Evolutionary conservation across 352 stramenopile genomes (phyloP), one percentile per base, ranked within the genome.

Genomic region (Blastocystis sp.): DNA sequence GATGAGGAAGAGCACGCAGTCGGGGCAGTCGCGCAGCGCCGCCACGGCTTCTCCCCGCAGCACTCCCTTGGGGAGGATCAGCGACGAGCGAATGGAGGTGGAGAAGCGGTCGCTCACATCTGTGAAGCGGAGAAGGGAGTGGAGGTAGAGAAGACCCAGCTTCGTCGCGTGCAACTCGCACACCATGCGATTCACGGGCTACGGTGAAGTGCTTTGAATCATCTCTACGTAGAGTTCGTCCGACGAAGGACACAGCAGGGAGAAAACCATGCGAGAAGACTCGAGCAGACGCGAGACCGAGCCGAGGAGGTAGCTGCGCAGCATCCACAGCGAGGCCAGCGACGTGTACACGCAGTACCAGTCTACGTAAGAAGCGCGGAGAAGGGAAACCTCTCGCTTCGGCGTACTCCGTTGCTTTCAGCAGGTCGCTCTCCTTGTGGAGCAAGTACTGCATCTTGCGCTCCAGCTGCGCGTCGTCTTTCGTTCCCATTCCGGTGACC

Each of bases 171-270:
- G 67, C 7, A 78, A 18, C 24, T 61, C 14, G 27, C 42, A 42
- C 32, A 78, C 67, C 46, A 78, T 16, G 27, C 11, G 57, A 42
- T 57, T 78, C 6, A 51, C 44, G 32, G 67, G 67, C 67, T 78
- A 78, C 18, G 8, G 14, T 29, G 24, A 9, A 78, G 16, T 14
- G 24, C n/a, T 1, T 38, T 44, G 16, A 40, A 44, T 16, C 18
- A n/a, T n/a, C 16, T 27, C 0, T 57, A 78, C 67, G 57, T 78
- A 78, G 34, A 29, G n/a, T 24, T 44, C 67, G 27, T 78, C 67
- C 32, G 8, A 7, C 38, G 61, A 46, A 29, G 29, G 38, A n/a
- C n/a, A 14, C 44, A 78, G 49, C 24, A 78, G 57, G 2, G 16
- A 27, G 36, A 78, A 78, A 42, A 78, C 44, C 40, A 61, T 14